phyloP scores from a whole-genome alignment of 306 rosid genomes.

The Fragaria nilgerrensis region DNA sequence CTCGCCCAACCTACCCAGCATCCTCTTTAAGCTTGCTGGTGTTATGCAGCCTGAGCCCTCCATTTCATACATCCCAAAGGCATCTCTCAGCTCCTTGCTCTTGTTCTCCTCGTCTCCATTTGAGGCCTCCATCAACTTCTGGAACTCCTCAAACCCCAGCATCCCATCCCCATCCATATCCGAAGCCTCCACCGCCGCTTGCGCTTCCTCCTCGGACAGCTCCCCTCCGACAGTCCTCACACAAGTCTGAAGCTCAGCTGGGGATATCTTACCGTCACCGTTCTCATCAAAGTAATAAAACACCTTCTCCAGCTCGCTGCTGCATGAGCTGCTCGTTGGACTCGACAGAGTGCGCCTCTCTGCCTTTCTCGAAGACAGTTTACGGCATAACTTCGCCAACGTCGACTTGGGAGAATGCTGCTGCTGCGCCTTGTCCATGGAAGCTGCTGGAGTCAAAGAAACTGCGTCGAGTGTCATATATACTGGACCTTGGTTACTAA shows the following conservation, averaged over 20 bases:
- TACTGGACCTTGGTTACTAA: not conserved
- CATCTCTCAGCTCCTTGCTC: slow-evolving; percentile 24
- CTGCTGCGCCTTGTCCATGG: not conserved
- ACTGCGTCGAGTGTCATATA: not conserved
- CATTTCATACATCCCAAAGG: slow-evolving; percentile 35
- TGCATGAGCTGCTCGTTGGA: not conserved
- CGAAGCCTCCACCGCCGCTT: slow-evolving; percentile 16
- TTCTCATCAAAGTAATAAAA: slow-evolving; percentile 32
- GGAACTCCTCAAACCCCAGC: slow-evolving; percentile 33
- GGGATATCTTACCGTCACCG: slow-evolving; percentile 39
- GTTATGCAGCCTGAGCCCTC: slow-evolving; percentile 33
- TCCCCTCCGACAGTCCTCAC: slow-evolving; percentile 19
- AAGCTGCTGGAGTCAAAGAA: not conserved
- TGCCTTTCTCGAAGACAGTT: slow-evolving; percentile 1
- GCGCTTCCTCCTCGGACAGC: slow-evolving; percentile 32
- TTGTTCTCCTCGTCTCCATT: slow-evolving; percentile 19
- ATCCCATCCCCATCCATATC: slow-evolving; percentile 40
- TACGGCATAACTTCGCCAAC: not conserved
- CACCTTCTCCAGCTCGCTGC: slow-evolving; percentile 11
- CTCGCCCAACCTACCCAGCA: slow-evolving; percentile 31
- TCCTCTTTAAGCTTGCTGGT: slow-evolving; percentile 29
- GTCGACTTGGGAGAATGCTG: not conserved
- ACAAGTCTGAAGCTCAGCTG: slow-evolving; percentile 33
- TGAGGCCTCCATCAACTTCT: slow-evolving; percentile 26
- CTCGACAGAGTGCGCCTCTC: not conserved